A percentile compares a stretch with the other conserved stretches of the same genome.
Evolutionary conservation across 352 stramenopile species (phyloP).

Genomic region (Phytophthora kernoviae): DNA sequence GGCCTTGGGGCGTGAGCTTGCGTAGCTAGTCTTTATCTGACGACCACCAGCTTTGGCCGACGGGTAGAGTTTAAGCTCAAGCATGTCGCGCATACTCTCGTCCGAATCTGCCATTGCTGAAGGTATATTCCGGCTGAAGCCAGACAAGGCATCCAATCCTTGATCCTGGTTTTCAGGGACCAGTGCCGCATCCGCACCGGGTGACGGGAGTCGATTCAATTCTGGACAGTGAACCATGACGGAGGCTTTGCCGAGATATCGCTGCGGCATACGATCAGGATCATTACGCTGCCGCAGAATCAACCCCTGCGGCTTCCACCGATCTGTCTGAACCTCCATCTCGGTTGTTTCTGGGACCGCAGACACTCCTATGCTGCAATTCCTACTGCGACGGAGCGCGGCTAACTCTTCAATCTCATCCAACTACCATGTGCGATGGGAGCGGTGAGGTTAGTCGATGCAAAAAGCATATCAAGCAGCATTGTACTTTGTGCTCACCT

Average conservation of each 20-base stretch:
- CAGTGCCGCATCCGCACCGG: slow-evolving; percentile 3
- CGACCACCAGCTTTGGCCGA: slow-evolving; percentile 49
- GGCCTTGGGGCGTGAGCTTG: slow-evolving; percentile 48
- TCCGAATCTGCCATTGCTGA: slow-evolving; percentile 29
- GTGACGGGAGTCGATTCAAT: slow-evolving; percentile 28
- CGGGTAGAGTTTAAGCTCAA: slow-evolving; percentile 67
- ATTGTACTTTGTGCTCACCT: slow-evolving; percentile 34
- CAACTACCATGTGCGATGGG: slow-evolving; percentile 31
- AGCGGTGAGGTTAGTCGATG: neutral
- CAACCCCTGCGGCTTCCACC: slow-evolving; percentile 72
- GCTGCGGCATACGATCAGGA: slow-evolving; percentile 66
- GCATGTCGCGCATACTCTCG: slow-evolving; percentile 45
- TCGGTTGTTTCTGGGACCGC: slow-evolving; percentile 47
- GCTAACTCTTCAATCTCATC: slow-evolving; percentile 63
- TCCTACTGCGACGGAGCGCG: slow-evolving; percentile 59
- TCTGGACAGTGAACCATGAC: slow-evolving; percentile 76
- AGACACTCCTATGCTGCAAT: slow-evolving; percentile 65
- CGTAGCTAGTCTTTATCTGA: slow-evolving; percentile 70
- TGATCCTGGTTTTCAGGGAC: slow-evolving; percentile 25
- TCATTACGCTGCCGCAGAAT: slow-evolving; percentile 76
- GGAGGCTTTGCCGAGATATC: slow-evolving; percentile 69
- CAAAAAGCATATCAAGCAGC: neutral
- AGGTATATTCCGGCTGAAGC: slow-evolving; percentile 27
- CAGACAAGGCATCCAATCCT: slow-evolving; percentile 11
- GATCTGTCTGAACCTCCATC: slow-evolving; percentile 71